A percentile compares a stretch with the other conserved stretches of the same genome.
These are phyloP conservation scores for Globisporangium apiculatum DNA, from an alignment of 352 stramenopile species.

Conservation along the genomic window DNA sequence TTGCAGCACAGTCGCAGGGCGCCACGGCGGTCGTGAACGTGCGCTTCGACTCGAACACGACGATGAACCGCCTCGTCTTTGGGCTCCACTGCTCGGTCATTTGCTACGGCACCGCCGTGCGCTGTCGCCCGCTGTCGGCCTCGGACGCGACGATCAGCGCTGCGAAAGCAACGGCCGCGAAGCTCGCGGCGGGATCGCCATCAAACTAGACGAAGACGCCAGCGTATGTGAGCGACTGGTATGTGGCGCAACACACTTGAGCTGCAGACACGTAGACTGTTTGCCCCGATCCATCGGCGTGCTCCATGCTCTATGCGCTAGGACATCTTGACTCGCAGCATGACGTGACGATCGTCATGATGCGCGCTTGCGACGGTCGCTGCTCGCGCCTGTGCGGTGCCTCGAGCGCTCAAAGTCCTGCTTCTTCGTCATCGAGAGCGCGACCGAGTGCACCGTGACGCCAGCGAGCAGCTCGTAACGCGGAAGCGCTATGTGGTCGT, in stretches of 20 bases:
- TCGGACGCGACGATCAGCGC: conserved; percentile 11
- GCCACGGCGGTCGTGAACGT: conserved; percentile 76
- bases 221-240: neutral
- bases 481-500: neutral
- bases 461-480: neutral
- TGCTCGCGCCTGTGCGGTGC: neutral
- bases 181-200: neutral
- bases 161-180: neutral
- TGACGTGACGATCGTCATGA: neutral
- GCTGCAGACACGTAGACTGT: neutral
- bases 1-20: conserved; percentile 56
- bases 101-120: conserved; percentile 73
- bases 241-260: neutral
- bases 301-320: neutral
- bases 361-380: neutral
- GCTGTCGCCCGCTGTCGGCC: conserved; percentile 22
- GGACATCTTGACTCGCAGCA: neutral
- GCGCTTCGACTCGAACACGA: conserved; percentile 79
- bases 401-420: neutral
- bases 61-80: conserved; percentile 82
- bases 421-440: neutral
- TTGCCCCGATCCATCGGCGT: neutral
- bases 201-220: neutral
- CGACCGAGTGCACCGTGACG: neutral
- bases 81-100: conserved; percentile 76